phyloP scores from a whole-genome alignment of 345 rosid genomes.

The Triadica sebifera region DNA sequence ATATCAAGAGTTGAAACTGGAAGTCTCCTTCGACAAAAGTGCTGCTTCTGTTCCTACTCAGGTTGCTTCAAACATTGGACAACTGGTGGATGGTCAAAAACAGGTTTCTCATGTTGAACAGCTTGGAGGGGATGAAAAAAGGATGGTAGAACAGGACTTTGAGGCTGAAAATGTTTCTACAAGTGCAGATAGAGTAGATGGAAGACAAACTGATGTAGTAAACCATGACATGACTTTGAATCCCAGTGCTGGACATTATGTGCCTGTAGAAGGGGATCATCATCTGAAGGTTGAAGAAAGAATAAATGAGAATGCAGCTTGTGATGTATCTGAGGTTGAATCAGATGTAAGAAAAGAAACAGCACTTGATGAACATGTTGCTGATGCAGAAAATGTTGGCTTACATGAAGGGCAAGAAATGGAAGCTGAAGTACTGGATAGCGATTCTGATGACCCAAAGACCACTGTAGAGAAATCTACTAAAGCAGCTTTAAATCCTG shows the following conservation, averaged over 20 bases:
- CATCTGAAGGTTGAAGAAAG: conserved; percentile 7
- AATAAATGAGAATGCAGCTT: neutral
- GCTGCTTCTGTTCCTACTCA: conserved; percentile 1
- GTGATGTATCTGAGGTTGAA: conserved; percentile 11
- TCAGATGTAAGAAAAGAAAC: conserved; percentile 17
- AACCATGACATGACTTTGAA: conserved; percentile 4
- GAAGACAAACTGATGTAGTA: conserved; percentile 13
- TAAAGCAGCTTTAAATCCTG: conserved; percentile 17
- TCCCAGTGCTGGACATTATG: conserved; percentile 4
- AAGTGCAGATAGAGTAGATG: conserved; percentile 9
- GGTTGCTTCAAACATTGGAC: conserved; percentile 28
- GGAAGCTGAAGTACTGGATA: conserved; percentile 40
- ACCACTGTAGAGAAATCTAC: conserved; percentile 23
- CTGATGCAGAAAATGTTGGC: conserved; percentile 30
- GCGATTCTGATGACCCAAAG: conserved; percentile 27
- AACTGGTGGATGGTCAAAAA: conserved; percentile 34
- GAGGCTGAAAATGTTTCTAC: conserved; percentile 13
- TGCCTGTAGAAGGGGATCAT: conserved; percentile 8
- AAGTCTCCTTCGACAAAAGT: conserved; percentile 9
- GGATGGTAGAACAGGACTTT: conserved; percentile 10
- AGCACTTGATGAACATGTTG: conserved; percentile 26
- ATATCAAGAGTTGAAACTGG: conserved; percentile 26
- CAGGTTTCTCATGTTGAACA: conserved; percentile 24
- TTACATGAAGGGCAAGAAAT: conserved; percentile 34
- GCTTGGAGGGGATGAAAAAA: conserved; percentile 11